Base-by-base conservation (phyloP, 2,329 filamentous ascomycete genomes). In the Epichloe festucae region DNA sequence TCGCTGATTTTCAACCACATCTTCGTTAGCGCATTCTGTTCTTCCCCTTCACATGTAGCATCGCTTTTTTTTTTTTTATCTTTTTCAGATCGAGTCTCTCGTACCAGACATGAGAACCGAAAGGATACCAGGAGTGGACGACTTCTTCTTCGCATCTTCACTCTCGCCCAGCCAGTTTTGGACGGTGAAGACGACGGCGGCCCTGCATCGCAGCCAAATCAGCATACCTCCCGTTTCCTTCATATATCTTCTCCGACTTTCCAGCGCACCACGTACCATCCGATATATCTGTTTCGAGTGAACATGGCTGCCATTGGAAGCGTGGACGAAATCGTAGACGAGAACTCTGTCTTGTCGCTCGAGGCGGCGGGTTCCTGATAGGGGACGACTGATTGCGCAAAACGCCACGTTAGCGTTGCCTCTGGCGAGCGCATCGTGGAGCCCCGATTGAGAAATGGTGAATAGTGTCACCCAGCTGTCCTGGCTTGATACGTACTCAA, bases 231-330 rank as follows among this genome's bases (percentile, higher is more conserved):
- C 21, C 21, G 21, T 21, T 21, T 21, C 21, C 21, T 21, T 21
- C 21, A 3, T 21, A 3, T 3, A 19, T 19, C 19, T 19, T 19
- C 19, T 19, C 19, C 34, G 47, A 31, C 6, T 15, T n/a, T n/a
- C 5, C 34, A 11, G 5, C 36, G 41, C 39, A 14, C 3, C 31
- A 65, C 73, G 54, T 68, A 81, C 78, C 81, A 84, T 63, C 81
- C 81, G 53, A 84, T 71, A 62, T 79, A 93, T 77, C 87, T 86
- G 72, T 95, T 95, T 59, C 89, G 79, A 60, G 86, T 93, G 66
- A 95, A 93, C 77, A 95, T 94, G 57, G 90, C 90, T 53, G 88
- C 89, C 91, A 96, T 96, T 53, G 91, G 91, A 64, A 97, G 75
- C 38, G 90, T 94, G 63, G 84, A 91, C 31, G 77, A 73, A 51